Base-by-base conservation (phyloP, 2,329 filamentous ascomycete genomes). In the Colletotrichum sp. region DNA sequence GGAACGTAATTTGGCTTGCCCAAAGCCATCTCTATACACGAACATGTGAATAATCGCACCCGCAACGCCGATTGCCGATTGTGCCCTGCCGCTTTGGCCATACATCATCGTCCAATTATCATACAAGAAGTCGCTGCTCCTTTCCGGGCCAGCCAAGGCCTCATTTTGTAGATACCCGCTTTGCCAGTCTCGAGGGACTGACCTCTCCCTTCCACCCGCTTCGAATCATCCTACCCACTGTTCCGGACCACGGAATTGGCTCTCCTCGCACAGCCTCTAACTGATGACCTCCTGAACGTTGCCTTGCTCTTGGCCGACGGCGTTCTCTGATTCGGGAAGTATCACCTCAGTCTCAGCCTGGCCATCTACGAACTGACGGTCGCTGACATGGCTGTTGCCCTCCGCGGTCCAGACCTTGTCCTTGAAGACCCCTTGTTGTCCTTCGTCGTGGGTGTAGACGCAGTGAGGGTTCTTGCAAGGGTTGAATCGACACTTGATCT, bases 381-480 rank as follows among this genome's bases (percentile, higher is more conserved):
- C 95, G 82, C 95, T 98, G 66, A 98, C 93, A 83, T 98, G 95
- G 73, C 91, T 88, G 79, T 89, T 82, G 26, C 85, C 80, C 13
- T 90, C 91, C 5, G 95, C 91, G 21, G 93, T 96, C 96, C 96
- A 99, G 32, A 98, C 95, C 86, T 98, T 98, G 84, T 98, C 95
- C 77, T 93, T 91, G 85, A 96, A 96, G 16, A 91, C 92, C 67
- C 94, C 95, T 80, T 95, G 92, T 87, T 99, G 97, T 15, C 96
- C 97, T 71, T 98, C 95, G 55, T 93, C 94, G 84, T 99, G 97
- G 85, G 96, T 96, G 87, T 95, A 99, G 6, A 93, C 90, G 84
- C 97, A 99, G 80, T 88, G 91, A n/a, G 94, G 91, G 86, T 98
- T 98, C 78, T 95, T 91, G 86, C 97, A 99, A 1, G 96, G 97